Percentiles rank a stretch among this genome's conserved stretches.
phyloP scores from a whole-genome alignment of 768 basidiomycete genomes.

The Auricularia sp. region DNA sequence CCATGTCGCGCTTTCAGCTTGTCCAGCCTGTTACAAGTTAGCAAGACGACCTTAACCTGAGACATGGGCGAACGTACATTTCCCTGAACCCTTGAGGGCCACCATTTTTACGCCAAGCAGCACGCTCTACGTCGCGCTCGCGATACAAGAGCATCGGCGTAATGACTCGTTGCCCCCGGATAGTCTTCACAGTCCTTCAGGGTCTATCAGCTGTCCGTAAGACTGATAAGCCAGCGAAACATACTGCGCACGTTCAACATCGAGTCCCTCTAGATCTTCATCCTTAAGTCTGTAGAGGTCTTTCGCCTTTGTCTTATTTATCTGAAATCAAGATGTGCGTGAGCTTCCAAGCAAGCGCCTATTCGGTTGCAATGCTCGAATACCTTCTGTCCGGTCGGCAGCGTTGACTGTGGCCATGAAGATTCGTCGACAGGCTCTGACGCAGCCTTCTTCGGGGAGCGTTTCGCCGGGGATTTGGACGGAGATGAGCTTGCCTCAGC shows the following conservation, averaged over 20 bases:
- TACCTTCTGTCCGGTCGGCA: neutral
- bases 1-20: too few species aligned
- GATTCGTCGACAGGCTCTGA: neutral
- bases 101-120: neutral
- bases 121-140: neutral
- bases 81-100: neutral
- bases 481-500: neutral
- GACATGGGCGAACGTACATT: neutral
- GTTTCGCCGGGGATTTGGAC: neutral
- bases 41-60: neutral
- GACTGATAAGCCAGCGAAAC: neutral
- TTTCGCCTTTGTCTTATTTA: neutral
- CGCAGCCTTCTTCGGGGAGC: neutral
- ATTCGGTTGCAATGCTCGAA: neutral
- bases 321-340: neutral
- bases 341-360: neutral
- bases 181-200: neutral
- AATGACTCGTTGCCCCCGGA: neutral
- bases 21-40: too few species aligned
- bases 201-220: neutral
- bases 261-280: neutral
- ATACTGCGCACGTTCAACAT: neutral
- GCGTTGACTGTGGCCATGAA: neutral
- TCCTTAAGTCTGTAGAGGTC: neutral
- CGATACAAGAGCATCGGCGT: neutral